Base-by-base conservation (phyloP, 176 grass and related monocot genomes). In the Thalia dealbata region DNA sequence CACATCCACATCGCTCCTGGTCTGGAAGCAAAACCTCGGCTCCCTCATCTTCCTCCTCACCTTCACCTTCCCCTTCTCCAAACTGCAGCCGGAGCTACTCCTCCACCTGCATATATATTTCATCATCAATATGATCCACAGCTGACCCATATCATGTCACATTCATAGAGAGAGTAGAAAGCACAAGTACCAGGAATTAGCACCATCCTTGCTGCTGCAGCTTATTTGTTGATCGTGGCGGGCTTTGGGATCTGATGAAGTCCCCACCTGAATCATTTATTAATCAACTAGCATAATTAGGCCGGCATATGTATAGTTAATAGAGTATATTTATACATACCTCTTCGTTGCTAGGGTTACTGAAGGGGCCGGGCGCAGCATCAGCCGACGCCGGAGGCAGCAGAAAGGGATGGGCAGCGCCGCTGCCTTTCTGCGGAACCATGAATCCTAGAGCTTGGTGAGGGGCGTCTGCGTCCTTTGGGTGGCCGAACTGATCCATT, bases 21-120 rank as follows among this genome's bases (percentile, higher is more conserved):
- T 96, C 78, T 96, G 92, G 84, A 96, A 96, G 81, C 92, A 96
- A 73, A 96, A 96, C 80, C 92, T 96, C 11, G 92, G 92, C 67
- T 96, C 92, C 58, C 92, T 96, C 89, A 92, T 92, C 72, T 96
- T 96, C 75, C 89, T 92, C 65, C 92, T 87, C 51, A 88, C 80
- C 83, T 96, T 96, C 78, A 96, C 81, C 84, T 88, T 96, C 45
- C 88, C 85, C 73, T 82, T 92, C 52, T 96, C 92, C 29, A 61
- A 10, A 32, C n/a, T n/a, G n/a, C 83, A 58, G 11, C 32, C 32
- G 9, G 73, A 82, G 51, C 80, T 78, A 75, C 82, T 92, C 92
- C 86, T 89, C 92, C 92, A 48, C 45, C 45, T 48, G 32, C 4
- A 48, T 48, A 13, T 48, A 48, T 48, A 48, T 13, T 9, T 9